A percentile compares a stretch with the other conserved stretches of the same genome.
Conservation (phyloP, 768 basidiomycete species). For the Kwoniella newhampshirensis region DNA sequence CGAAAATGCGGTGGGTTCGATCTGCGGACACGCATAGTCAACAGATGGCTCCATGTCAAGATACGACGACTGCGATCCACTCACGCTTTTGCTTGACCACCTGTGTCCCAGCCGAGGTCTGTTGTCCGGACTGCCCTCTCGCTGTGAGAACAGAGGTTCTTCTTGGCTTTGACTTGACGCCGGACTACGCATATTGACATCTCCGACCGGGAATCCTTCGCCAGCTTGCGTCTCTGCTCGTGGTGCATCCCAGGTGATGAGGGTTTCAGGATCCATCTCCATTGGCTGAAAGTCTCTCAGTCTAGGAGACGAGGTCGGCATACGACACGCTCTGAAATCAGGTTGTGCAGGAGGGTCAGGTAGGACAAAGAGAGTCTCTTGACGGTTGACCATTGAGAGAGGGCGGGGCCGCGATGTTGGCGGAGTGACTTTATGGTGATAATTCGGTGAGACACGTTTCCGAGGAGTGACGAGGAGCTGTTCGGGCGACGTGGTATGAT, state of each 20-base stretch:
- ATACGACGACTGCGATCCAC: background rate
- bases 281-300: constrained; percentile 6
- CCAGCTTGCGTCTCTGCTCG: constrained; percentile 4
- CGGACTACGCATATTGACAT: background rate
- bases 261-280: constrained; percentile 39
- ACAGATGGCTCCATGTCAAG: too few relatives aligned
- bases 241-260: constrained; percentile 38
- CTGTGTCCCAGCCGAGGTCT: constrained; percentile 6
- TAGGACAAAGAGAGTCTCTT: constrained; percentile 25
- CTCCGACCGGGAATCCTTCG: background rate
- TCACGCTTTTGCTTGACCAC: constrained; percentile 22
- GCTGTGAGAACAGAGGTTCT: background rate
- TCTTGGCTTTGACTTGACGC: background rate
- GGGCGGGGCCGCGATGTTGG: constrained; percentile 16
- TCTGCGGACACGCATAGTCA: constrained; percentile 3
- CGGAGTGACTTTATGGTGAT: constrained; percentile 32
- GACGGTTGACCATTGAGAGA: constrained; percentile 5
- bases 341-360: constrained; percentile 27
- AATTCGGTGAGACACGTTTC: constrained; percentile 1
- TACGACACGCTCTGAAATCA: constrained; percentile 1
- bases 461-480: constrained; percentile 1
- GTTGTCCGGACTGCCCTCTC: background rate
- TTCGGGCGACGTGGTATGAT: constrained; percentile 3
- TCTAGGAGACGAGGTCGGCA: background rate
- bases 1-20: constrained; percentile 15